phyloP scores from a whole-genome alignment of 2,329 filamentous ascomycete genomes.

The Dryadomyces quercivorus region DNA sequence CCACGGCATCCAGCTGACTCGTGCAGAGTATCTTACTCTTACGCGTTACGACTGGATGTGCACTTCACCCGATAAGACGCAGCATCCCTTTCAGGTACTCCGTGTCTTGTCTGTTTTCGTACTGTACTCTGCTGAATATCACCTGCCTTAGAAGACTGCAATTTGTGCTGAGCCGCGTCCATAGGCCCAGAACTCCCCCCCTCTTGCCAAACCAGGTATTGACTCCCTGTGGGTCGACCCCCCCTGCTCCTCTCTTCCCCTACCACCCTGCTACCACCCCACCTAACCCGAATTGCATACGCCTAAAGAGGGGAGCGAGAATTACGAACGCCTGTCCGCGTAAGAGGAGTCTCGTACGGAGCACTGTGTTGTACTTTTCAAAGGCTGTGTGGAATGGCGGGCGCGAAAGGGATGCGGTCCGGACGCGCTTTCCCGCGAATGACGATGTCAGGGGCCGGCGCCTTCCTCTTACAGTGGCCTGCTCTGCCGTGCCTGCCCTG shows the following conservation, averaged over 20 bases:
- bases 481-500: neutral
- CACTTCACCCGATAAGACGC: too few relatives aligned
- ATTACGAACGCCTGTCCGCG: neutral
- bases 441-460: neutral
- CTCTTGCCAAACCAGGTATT: neutral
- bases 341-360: neutral
- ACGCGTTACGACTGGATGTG: too few relatives aligned
- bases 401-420: neutral
- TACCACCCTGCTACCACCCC: neutral
- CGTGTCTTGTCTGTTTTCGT: too few relatives aligned
- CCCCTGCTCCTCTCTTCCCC: neutral
- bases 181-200: neutral
- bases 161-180: neutral
- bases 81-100: too few relatives aligned
- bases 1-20: too few relatives aligned
- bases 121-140: too few relatives aligned
- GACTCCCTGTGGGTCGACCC: neutral
- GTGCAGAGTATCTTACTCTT: too few relatives aligned
- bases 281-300: conserved; percentile 1
- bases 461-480: too few relatives aligned
- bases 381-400: neutral
- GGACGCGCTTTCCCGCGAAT: neutral
- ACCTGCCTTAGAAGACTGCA: neutral
- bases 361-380: neutral
- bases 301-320: neutral